These are phyloP conservation scores for Trypanosoma boissoni DNA, from an alignment of 208 protist species.

Conservation along the genomic window DNA sequence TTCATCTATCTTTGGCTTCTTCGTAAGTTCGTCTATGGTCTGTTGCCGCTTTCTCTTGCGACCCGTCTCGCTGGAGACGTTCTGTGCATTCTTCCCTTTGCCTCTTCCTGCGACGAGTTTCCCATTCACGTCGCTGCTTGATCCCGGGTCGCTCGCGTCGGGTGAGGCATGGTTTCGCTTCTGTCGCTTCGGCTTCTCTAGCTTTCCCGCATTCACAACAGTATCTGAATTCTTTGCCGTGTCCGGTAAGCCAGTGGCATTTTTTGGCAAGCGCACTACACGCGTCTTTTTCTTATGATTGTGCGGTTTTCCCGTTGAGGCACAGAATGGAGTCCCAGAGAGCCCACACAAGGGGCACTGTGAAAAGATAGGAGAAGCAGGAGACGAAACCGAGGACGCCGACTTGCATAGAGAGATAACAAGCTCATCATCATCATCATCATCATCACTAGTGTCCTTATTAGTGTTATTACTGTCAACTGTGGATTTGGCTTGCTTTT, in stretches of 20 bases:
- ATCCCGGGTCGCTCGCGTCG: too few species aligned
- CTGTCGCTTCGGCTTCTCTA: neutral
- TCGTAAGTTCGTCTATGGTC: neutral
- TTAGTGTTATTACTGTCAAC: neutral
- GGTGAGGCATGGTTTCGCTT: too few species aligned
- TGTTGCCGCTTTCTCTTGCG: neutral
- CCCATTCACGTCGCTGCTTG: too few species aligned
- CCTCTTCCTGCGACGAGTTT: neutral
- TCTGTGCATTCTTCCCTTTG: too few species aligned
- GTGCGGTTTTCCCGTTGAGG: slow-evolving; percentile 59
- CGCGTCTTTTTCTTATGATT: neutral
- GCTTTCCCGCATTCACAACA: neutral
- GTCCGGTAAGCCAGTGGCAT: neutral
- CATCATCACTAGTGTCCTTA: slow-evolving; percentile 6
- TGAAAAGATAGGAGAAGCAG: neutral
- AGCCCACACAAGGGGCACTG: slow-evolving; percentile 61
- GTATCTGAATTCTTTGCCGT: neutral
- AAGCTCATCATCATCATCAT: slow-evolving; percentile 10
- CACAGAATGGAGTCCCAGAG: slow-evolving; percentile 54
- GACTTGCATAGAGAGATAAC: neutral
- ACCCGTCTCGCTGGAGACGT: too few species aligned
- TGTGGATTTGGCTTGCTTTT: neutral
- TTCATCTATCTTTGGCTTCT: neutral
- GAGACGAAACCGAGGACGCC: neutral
- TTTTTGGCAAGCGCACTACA: neutral